Percentiles rank a stretch among this genome's conserved stretches.
Conservation (phyloP, 208 protist genomes). For the Crithidia brevicula region DNA sequence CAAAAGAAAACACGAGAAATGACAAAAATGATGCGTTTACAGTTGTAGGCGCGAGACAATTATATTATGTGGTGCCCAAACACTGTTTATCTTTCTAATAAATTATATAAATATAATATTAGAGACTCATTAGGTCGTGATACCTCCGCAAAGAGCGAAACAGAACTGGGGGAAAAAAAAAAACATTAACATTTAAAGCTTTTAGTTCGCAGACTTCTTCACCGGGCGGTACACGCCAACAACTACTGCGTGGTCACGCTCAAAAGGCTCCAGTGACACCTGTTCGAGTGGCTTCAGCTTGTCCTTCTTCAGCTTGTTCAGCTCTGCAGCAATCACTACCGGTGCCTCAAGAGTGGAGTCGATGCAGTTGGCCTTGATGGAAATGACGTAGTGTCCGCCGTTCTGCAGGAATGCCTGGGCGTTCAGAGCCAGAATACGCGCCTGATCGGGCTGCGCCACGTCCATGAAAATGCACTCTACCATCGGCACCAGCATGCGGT, state of each 20-base stretch:
- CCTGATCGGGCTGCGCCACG: conserved; percentile 99
- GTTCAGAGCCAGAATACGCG: conserved; percentile 99
- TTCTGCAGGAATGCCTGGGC: conserved; percentile 99
- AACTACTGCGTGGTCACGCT: conserved; percentile 99
- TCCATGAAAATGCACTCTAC: conserved; percentile 99
- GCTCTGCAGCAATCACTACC: conserved; percentile 98
- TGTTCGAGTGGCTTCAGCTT: conserved; percentile 99
- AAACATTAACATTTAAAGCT: neutral
- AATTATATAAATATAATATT: too few species aligned
- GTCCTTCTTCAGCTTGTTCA: conserved; percentile 97
- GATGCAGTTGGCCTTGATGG: conserved; percentile 99
- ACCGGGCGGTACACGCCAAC: conserved; percentile 90
- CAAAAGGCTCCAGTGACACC: conserved; percentile 99
- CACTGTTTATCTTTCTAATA: too few species aligned
- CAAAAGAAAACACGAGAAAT: neutral
- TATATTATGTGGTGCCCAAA: neutral
- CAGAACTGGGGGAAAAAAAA: too few species aligned
- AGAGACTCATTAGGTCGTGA: too few species aligned
- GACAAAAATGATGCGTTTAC: neutral
- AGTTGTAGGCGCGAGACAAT: neutral
- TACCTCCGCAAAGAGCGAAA: too few species aligned
- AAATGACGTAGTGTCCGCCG: conserved; percentile 99
- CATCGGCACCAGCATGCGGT: conserved; percentile 99
- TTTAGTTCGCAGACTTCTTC: conserved; percentile 68
- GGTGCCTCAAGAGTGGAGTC: conserved; percentile 98